A percentile compares a stretch with the other conserved stretches of the same genome.
phyloP scores from a whole-genome alignment of 352 stramenopile species.

The Halophytophthora batemanensis region DNA sequence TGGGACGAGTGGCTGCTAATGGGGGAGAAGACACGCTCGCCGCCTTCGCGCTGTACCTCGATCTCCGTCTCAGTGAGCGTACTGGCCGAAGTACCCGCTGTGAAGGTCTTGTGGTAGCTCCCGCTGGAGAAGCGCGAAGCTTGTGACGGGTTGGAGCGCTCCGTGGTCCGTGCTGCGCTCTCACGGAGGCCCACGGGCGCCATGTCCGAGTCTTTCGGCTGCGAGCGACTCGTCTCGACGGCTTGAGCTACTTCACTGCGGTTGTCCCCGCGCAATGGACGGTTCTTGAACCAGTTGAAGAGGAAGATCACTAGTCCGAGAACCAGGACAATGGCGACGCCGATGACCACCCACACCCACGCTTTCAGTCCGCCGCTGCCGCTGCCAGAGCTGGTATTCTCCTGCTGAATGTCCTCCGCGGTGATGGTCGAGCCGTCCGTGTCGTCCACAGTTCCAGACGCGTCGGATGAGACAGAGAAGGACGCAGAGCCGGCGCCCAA shows the following conservation, averaged over 20 bases:
- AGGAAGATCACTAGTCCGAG: slow-evolving; percentile 34
- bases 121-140: slow-evolving; percentile 37
- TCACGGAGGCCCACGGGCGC: slow-evolving; percentile 15
- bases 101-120: slow-evolving; percentile 50
- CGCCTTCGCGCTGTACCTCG: slow-evolving; percentile 22
- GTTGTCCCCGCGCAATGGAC: slow-evolving; percentile 28
- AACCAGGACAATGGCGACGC: slow-evolving; percentile 24
- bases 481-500: no score
- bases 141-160: slow-evolving; percentile 34
- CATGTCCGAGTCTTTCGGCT: slow-evolving; percentile 26
- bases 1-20: slow-evolving; percentile 24
- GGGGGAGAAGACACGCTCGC: slow-evolving; percentile 39
- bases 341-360: slow-evolving; percentile 40
- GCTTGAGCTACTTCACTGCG: slow-evolving; percentile 27
- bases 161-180: slow-evolving; percentile 18
- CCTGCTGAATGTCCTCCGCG: no score
- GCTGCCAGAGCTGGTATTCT: slow-evolving; percentile 4
- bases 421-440: background rate
- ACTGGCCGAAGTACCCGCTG: slow-evolving; percentile 20
- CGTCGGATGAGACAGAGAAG: no score
- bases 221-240: slow-evolving; percentile 23
- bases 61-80: slow-evolving; percentile 45
- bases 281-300: slow-evolving; percentile 52
- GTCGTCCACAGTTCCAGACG: background rate
- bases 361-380: slow-evolving; percentile 14